These are phyloP conservation scores for Yamadazyma spencermartinsiae DNA, from an alignment of 1,139 yeast species.

Conservation along the genomic window DNA sequence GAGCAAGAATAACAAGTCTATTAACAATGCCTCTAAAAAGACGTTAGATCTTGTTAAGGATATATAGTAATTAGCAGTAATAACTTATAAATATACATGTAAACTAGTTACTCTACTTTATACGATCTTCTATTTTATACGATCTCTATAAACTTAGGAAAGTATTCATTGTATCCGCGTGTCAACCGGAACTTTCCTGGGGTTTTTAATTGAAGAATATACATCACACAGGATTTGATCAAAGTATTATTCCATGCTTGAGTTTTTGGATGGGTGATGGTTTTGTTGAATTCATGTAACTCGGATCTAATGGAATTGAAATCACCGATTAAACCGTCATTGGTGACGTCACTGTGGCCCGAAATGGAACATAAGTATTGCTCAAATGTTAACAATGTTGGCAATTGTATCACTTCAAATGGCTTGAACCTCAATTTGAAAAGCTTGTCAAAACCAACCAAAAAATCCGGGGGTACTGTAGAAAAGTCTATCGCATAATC, in stretches of 20 bases:
- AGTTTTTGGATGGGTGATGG: constrained; percentile 15
- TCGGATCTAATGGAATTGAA: constrained; percentile 18
- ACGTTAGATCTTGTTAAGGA: constrained; percentile 8
- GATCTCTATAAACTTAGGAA: constrained; percentile 37
- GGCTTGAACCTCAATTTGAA: constrained; percentile 77
- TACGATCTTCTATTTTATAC: no score
- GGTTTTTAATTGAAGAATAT: constrained; percentile 18
- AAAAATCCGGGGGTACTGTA: constrained; percentile 27
- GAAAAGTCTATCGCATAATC: constrained; percentile 18
- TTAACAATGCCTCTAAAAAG: constrained; percentile 7
- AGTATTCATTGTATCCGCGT: constrained; percentile 39
- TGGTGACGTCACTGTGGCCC: constrained; percentile 9
- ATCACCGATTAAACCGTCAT: constrained; percentile 15
- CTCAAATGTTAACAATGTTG: constrained; percentile 56
- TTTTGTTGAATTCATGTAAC: constrained; percentile 8
- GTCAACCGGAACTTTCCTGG: constrained; percentile 17
- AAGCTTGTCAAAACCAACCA: constrained; percentile 49
- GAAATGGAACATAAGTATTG: constrained; percentile 23
- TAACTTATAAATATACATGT: constrained; percentile 6
- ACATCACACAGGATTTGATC: constrained; percentile 28
- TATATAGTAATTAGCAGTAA: not conserved
- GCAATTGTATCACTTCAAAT: constrained; percentile 81
- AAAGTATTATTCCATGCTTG: constrained; percentile 24
- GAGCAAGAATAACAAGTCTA: constrained; percentile 11
- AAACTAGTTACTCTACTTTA: no score